phyloP scores from a whole-genome alignment of 225 moss, liverwort and hornwort species.

The Sphagnum contortum region DNA sequence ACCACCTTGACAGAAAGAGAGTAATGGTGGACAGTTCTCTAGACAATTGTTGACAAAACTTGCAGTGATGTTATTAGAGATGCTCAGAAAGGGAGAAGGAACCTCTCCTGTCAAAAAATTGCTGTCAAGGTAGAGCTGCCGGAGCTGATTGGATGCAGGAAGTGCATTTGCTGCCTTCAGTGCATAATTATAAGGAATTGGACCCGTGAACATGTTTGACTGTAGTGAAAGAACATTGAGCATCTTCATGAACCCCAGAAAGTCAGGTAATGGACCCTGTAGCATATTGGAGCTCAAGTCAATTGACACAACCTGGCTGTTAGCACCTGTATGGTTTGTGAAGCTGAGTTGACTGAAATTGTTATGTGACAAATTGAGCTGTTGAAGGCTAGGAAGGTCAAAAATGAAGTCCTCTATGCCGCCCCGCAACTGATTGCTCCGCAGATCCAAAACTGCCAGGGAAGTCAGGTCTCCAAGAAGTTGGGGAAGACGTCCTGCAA shows the following conservation, averaged over 20 bases:
- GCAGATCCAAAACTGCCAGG: constrained; percentile 13
- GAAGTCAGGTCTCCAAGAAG: background rate
- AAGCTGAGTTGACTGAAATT: constrained; percentile 6
- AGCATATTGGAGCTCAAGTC: constrained; percentile 14
- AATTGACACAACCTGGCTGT: constrained; percentile 8
- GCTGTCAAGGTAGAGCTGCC: constrained; percentile 8
- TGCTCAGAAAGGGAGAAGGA: constrained; percentile 8
- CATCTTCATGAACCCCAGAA: constrained; percentile 6
- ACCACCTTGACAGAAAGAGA: constrained; percentile 16
- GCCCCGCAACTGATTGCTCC: constrained; percentile 9
- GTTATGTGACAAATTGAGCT: constrained; percentile 12
- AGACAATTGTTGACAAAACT: constrained; percentile 20
- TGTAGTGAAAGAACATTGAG: constrained; percentile 11
- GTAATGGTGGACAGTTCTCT: constrained; percentile 8
- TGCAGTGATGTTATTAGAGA: constrained; percentile 11
- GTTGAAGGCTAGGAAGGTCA: constrained; percentile 12
- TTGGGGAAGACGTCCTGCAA: constrained; percentile 6
- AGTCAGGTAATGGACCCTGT: constrained; percentile 8
- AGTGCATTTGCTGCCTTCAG: constrained; percentile 6
- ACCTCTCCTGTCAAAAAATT: constrained; percentile 13
- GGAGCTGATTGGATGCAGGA: constrained; percentile 1
- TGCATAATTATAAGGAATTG: constrained; percentile 16
- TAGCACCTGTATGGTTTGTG: constrained; percentile 1
- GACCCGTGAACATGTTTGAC: constrained; percentile 9
- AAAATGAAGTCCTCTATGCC: constrained; percentile 8